Evolutionary conservation across 2,329 filamentous ascomycete genomes (phyloP).

Genomic region (Aquanectria penicillioides): DNA sequence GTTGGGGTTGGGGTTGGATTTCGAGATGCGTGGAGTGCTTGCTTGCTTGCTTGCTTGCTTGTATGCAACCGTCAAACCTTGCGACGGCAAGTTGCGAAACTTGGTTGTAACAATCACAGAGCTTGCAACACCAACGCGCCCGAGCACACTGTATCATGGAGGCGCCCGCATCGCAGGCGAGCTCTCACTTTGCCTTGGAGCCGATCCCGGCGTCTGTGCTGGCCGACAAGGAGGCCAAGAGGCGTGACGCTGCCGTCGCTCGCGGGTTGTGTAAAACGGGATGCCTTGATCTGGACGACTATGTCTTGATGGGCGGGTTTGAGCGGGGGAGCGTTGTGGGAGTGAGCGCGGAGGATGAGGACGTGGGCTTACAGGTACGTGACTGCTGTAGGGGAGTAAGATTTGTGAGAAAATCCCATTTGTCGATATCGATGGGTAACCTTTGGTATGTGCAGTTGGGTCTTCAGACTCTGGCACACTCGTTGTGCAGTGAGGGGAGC

Average conservation of each 20-base stretch:
- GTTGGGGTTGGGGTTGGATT: too few relatives aligned
- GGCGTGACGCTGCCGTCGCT: constrained; percentile 44
- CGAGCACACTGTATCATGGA: too few relatives aligned
- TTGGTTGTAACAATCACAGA: too few relatives aligned
- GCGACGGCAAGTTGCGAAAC: too few relatives aligned
- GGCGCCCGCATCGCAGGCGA: constrained; percentile 51
- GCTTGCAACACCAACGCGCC: too few relatives aligned
- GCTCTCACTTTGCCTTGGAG: constrained; percentile 55
- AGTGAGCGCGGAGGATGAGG: constrained; percentile 62
- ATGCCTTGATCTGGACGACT: constrained; percentile 59
- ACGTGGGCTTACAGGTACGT: constrained; percentile 59
- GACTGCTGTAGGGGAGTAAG: background rate
- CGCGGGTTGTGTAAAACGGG: constrained; percentile 53
- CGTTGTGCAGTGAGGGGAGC: constrained; percentile 44
- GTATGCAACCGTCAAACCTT: too few relatives aligned
- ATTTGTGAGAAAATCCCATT: background rate
- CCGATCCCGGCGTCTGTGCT: constrained; percentile 58
- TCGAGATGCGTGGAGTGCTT: too few relatives aligned
- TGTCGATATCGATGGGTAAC: background rate
- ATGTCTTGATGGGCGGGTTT: constrained; percentile 59
- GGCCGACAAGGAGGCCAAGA: constrained; percentile 49
- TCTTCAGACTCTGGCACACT: constrained; percentile 57
- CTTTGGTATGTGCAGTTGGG: constrained; percentile 49
- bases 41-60: too few relatives aligned
- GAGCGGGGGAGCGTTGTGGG: constrained; percentile 64